phyloP scores from a whole-genome alignment of 768 basidiomycete genomes.

The Pholiota microspora region DNA sequence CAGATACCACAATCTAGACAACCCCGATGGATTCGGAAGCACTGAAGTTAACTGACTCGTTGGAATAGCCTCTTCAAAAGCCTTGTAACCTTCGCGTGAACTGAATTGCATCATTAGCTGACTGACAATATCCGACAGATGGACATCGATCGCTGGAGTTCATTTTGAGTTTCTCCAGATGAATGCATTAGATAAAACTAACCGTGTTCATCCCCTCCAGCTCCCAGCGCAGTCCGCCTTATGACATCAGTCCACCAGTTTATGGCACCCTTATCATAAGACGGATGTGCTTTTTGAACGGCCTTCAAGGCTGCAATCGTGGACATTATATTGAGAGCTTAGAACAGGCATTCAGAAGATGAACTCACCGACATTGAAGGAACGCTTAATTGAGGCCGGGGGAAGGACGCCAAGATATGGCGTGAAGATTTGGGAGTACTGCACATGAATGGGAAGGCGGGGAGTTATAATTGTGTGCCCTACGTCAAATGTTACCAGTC shows the following conservation, averaged over 20 bases:
- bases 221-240: conserved; percentile 67
- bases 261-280: conserved; percentile 51
- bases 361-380: conserved; percentile 58
- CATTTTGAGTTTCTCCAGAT: not conserved
- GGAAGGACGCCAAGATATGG: conserved; percentile 64
- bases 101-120: conserved; percentile 67
- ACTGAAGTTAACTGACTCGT: conserved; percentile 20
- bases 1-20: not conserved
- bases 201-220: conserved; percentile 65
- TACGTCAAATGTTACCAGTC: conserved; percentile 76
- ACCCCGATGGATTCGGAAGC: not conserved
- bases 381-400: conserved; percentile 47
- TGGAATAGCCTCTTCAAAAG: conserved; percentile 31
- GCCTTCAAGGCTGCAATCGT: conserved; percentile 33
- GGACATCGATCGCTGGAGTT: conserved; percentile 48
- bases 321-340: not conserved
- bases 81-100: conserved; percentile 63
- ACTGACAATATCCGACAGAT: conserved; percentile 56
- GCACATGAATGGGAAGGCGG: conserved; percentile 63
- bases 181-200: conserved; percentile 10
- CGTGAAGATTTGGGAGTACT: conserved; percentile 62
- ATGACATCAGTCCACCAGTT: conserved; percentile 83
- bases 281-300: conserved; percentile 58
- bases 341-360: not conserved
- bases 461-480: conserved; percentile 75